A percentile compares a stretch with the other conserved stretches of the same genome.
Evolutionary conservation across 2,329 filamentous ascomycete species (phyloP).

Genomic region (Diaporthe helianthi): DNA sequence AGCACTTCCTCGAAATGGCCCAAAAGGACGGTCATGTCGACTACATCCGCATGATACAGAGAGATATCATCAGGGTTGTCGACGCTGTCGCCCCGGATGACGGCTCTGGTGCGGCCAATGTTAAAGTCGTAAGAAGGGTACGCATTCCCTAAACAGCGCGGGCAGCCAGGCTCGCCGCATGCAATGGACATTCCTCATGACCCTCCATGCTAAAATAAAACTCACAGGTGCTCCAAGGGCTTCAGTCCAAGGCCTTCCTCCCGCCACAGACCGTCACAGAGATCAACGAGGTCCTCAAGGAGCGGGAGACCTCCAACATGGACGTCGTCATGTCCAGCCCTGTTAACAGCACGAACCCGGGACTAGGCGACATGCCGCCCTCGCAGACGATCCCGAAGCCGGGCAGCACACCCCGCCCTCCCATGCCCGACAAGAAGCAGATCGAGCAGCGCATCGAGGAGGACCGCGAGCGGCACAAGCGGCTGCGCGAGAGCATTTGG

Average conservation of each 20-base stretch:
- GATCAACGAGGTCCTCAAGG: constrained; percentile 83
- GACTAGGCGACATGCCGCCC: constrained; percentile 50
- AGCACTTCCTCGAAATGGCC: constrained; percentile 89
- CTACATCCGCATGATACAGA: constrained; percentile 93
- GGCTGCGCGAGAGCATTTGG: constrained; percentile 92
- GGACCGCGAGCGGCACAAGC: constrained; percentile 92
- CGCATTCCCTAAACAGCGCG: neutral
- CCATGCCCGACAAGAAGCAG: constrained; percentile 78
- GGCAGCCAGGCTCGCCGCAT: neutral
- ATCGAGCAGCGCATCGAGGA: constrained; percentile 97
- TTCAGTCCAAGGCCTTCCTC: constrained; percentile 76
- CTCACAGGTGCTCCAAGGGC: constrained; percentile 68
- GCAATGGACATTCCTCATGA: no score
- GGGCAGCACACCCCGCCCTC: constrained; percentile 39
- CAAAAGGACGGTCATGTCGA: constrained; percentile 76
- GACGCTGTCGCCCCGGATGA: constrained; percentile 90
- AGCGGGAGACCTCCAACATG: constrained; percentile 71
- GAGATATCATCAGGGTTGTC: constrained; percentile 89
- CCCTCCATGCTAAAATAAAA: neutral
- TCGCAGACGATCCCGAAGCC: constrained; percentile 50
- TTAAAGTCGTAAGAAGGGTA: constrained; percentile 88
- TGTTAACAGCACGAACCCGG: constrained; percentile 47
- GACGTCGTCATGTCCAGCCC: constrained; percentile 63
- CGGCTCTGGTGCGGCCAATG: constrained; percentile 88
- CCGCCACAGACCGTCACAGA: constrained; percentile 76